phyloP scores from a whole-genome alignment of 179 eudicot species.

The Drosera spatulata region DNA sequence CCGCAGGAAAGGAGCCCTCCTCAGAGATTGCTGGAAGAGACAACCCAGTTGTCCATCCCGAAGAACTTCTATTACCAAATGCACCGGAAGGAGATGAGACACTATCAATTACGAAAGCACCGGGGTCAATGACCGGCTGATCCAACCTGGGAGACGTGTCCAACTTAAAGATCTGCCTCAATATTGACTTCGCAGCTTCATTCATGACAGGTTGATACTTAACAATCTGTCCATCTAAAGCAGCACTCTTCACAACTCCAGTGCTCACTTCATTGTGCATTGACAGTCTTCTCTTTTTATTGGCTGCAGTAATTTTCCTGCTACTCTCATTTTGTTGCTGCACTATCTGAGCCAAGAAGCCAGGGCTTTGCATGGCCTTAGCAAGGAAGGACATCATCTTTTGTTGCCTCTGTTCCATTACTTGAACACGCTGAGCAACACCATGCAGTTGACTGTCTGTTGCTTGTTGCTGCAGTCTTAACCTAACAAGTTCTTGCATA shows the following conservation, averaged over 20 bases:
- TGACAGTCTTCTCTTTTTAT: conserved; percentile 66
- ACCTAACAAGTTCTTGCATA: conserved; percentile 82
- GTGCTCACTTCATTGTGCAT: conserved; percentile 25
- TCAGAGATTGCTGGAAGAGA: conserved; percentile 30
- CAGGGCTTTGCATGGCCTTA: conserved; percentile 79
- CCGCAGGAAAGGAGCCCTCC: conserved; percentile 19
- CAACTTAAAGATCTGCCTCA: conserved; percentile 41
- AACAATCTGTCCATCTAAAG: conserved; percentile 61
- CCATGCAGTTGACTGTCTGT: conserved; percentile 71
- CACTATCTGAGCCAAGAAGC: conserved; percentile 75
- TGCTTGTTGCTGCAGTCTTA: conserved; percentile 83
- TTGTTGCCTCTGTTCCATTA: conserved; percentile 89
- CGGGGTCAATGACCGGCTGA: conserved; percentile 24
- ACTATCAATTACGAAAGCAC: conserved; percentile 28
- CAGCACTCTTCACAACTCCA: conserved; percentile 18
- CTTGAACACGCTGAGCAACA: conserved; percentile 67
- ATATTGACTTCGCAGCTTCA: conserved; percentile 50
- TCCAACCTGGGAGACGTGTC: conserved; percentile 10
- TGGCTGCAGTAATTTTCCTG: conserved; percentile 46
- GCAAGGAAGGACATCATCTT: conserved; percentile 95
- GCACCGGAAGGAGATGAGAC: conserved; percentile 18
- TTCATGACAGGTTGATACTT: conserved; percentile 58
- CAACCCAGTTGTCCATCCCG: conserved; percentile 26
- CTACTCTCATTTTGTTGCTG: conserved; percentile 68
- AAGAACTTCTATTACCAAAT: conserved; percentile 17